Conservation (phyloP, 2,329 filamentous ascomycete species). For the Cladosporium halotolerans region DNA sequence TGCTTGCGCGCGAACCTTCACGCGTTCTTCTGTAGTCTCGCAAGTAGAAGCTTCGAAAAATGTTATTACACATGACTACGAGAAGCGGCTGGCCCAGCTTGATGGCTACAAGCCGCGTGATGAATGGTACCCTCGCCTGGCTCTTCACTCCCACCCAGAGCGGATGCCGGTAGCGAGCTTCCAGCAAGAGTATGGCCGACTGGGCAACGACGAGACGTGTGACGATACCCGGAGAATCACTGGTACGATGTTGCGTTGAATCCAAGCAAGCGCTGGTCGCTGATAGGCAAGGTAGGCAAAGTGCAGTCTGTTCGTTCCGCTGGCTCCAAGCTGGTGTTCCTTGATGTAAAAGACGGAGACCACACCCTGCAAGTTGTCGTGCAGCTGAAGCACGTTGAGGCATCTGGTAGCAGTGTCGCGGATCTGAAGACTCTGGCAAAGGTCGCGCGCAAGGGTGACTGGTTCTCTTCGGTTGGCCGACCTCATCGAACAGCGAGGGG, state of each 20-base stretch:
- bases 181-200: slow-evolving; percentile 26
- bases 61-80: slow-evolving; percentile 34
- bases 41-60: slow-evolving; percentile 25
- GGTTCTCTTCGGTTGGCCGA: slow-evolving; percentile 62
- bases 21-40: slow-evolving; percentile 5
- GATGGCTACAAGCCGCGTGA: slow-evolving; percentile 42
- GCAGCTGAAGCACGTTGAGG: slow-evolving; percentile 54
- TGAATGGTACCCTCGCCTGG: slow-evolving; percentile 51
- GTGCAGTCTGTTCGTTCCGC: slow-evolving; percentile 64
- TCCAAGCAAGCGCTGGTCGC: slow-evolving; percentile 6
- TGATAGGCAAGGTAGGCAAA: slow-evolving; percentile 51
- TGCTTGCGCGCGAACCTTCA: slow-evolving; percentile 47
- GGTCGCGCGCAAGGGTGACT: slow-evolving; percentile 72
- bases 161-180: slow-evolving; percentile 15
- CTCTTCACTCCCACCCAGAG: slow-evolving; percentile 16
- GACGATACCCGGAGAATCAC: slow-evolving; percentile 1
- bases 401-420: slow-evolving; percentile 22
- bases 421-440: slow-evolving; percentile 58
- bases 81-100: slow-evolving; percentile 51
- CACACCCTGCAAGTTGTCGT: slow-evolving; percentile 65
- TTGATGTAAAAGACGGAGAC: slow-evolving; percentile 71
- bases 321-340: slow-evolving; percentile 74
- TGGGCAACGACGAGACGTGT: slow-evolving; percentile 15
- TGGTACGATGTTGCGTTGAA: slow-evolving; percentile 1
- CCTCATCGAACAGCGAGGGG: slow-evolving; percentile 65